Base-by-base conservation (phyloP, 495 filamentous ascomycete species). In the Hypoxylon perforatum region DNA sequence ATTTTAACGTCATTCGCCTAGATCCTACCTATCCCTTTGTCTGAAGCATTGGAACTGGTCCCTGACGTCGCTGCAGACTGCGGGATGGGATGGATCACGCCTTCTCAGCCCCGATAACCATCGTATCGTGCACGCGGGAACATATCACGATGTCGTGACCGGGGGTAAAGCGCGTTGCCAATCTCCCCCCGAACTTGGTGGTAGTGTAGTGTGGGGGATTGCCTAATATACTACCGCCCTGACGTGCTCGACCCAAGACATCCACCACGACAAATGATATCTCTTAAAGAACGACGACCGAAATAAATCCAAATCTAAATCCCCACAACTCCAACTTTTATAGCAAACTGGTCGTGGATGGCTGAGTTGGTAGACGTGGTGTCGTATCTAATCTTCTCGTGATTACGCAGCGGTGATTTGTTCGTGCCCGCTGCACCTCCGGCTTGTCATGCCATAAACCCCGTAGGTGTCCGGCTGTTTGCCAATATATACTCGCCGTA, bases 1-100 rank as follows among this genome's bases (percentile, higher is more conserved):
- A 67, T 67, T 67, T 44, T 67, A 67, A 67, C 63, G 63, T 36
- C 51, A 67, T 67, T 45, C 21, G 51, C 44, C 38, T 46, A n/a
- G 44, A 36, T 28, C 6, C 19, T 15, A 51, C 6, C 19, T 15
- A 51, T 53, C 25, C 21, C 28, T 57, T 57, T 52, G 30, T 35
- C 11, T 12, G 42, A 57, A 17, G 25, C 11, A 15, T 28, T 28
- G 25, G 7, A n/a, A n/a, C n/a, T n/a, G 3, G 25, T 28, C 25
- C 25, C 3, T 11, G 11, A 21, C 44, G 51, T 38, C 12, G 4
- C 15, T 36, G 57, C 39, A 41, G 45, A 51, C 3, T 60, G 5
- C 18, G 14, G 52, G 46, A 35, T 35, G 52, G 28, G 51, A 50
- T 57, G 28, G 51, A 50, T 47, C 47, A 61, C 45, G 33, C 36